phyloP scores from a whole-genome alignment of 208 protist species.

The Crithidia brevicula region DNA sequence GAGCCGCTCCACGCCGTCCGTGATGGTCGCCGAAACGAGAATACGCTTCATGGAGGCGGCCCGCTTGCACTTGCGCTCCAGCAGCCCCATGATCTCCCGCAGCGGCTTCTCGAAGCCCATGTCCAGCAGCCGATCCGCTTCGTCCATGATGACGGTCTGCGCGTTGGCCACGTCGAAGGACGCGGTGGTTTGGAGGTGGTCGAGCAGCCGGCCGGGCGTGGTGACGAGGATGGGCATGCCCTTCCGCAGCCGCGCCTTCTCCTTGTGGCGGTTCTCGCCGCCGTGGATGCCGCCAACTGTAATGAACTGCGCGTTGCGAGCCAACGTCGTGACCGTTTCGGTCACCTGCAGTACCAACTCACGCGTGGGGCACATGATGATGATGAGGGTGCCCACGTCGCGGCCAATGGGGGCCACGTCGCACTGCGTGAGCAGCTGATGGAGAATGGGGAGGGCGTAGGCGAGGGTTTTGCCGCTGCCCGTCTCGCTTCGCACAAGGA shows the following conservation, averaged over 20 bases:
- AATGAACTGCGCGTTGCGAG: constrained; percentile 85
- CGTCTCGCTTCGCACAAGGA: constrained; percentile 88
- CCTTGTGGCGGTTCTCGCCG: constrained; percentile 86
- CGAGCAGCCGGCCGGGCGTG: constrained; percentile 88
- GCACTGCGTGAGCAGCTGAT: constrained; percentile 87
- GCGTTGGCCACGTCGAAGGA: constrained; percentile 64
- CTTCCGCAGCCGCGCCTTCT: constrained; percentile 87
- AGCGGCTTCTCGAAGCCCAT: constrained; percentile 99
- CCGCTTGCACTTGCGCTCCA: constrained; percentile 49
- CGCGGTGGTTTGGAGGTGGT: constrained; percentile 83
- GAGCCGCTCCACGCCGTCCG: constrained; percentile 85
- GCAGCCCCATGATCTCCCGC: constrained; percentile 95
- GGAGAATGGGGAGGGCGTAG: constrained; percentile 94
- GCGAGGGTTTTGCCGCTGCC: constrained; percentile 95
- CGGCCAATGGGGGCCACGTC: constrained; percentile 70
- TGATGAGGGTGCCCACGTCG: constrained; percentile 73
- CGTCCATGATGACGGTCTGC: constrained; percentile 96
- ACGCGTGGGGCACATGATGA: constrained; percentile 87
- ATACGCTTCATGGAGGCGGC: constrained; percentile 97
- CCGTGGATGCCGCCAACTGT: constrained; percentile 83
- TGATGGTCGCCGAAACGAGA: constrained; percentile 97
- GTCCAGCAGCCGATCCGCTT: constrained; percentile 99
- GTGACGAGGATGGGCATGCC: constrained; percentile 83
- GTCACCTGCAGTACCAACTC: constrained; percentile 89
- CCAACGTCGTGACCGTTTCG: constrained; percentile 64